phyloP scores from a whole-genome alignment of 2,329 filamentous ascomycete genomes.

The Didymella pomorum region DNA sequence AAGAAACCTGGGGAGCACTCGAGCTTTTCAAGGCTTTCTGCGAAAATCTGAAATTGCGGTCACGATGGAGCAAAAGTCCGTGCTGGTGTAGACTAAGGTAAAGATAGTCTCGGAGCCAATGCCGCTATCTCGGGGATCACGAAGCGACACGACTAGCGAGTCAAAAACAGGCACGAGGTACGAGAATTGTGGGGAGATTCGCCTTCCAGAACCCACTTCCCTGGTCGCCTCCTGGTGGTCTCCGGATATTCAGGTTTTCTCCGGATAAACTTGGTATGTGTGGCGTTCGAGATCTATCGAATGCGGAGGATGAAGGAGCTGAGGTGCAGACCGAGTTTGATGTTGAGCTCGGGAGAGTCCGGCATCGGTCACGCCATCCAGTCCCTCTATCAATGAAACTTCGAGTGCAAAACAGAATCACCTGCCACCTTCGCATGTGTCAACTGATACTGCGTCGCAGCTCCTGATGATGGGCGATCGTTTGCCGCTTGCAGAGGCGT shows the following conservation, averaged over 20 bases:
- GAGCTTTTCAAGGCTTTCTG: slow-evolving; percentile 20
- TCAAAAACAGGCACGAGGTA: slow-evolving; percentile 25
- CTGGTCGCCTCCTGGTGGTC: slow-evolving; percentile 18
- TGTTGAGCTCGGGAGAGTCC: slow-evolving; percentile 21
- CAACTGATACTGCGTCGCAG: slow-evolving; percentile 12
- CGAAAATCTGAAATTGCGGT: slow-evolving; percentile 23
- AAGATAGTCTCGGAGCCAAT: slow-evolving; percentile 21
- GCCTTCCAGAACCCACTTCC: slow-evolving; percentile 26
- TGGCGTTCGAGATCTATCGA: slow-evolving; percentile 22
- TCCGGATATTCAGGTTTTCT: slow-evolving; percentile 19
- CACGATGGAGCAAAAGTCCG: slow-evolving; percentile 18
- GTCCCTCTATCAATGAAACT: slow-evolving; percentile 11
- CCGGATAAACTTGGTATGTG: slow-evolving; percentile 21
- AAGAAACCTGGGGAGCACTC: slow-evolving; percentile 8
- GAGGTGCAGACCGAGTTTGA: slow-evolving; percentile 21
- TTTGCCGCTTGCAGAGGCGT: slow-evolving; percentile 6
- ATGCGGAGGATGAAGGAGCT: slow-evolving; percentile 16
- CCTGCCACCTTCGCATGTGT: slow-evolving; percentile 14
- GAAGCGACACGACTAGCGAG: slow-evolving; percentile 22
- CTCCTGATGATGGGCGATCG: slow-evolving; percentile 9
- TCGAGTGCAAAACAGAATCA: slow-evolving; percentile 15
- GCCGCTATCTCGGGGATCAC: slow-evolving; percentile 23
- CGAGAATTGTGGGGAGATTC: slow-evolving; percentile 24
- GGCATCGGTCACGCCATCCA: slow-evolving; percentile 21
- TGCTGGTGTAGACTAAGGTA: slow-evolving; percentile 24